Evolutionary conservation across 371 early-diverging fungal species (phyloP), one percentile per base, ranked within the genome.

Genomic region (Mucor saturninus): DNA sequence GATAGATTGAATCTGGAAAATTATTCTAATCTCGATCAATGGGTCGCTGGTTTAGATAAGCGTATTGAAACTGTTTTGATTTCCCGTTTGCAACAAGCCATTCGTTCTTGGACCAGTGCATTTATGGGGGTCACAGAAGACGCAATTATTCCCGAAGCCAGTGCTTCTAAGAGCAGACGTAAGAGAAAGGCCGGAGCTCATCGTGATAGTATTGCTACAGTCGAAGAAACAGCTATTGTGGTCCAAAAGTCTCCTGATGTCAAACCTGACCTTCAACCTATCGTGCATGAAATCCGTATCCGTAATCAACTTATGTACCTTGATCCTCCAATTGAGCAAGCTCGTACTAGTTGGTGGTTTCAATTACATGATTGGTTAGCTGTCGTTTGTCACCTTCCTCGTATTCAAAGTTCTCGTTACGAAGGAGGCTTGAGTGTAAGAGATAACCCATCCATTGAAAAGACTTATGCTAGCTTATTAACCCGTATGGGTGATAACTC

Each of bases 221-320:
- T 69, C n/a, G 65, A 62, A 2, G 77, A 72, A n/a, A 76, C 71
- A 13, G 79, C 73, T 6, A 68, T 83, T 49, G 63, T 67, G 2
- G 70, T 74, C 5, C 73, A 67, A 59, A 84, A 73, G 42, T 69
- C 72, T 15, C 70, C 83, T 26, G 86, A 89, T 56, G 83, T 87
- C 32, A 84, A 86, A 51, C 89, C 89, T 14, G 70, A 75, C 1
- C 76, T 93, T 38, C 85, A 88, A 57, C 76, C 84, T 2, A 76
- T 90, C 13, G 80, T 94, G 2, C 95, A 95, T 59, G 94, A 94
- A 76, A 80, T 96, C 51, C 86, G 91, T 46, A 89, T 99, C 69
- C 86, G 87, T 62, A 95, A 98, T 79, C 98, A 98, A 76, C 86
- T 93, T 67, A 95, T 99, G 94, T 95, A 89, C 66, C 81, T 99